Evolutionary conservation across 1,284 basidiomycete genomes (phyloP).

Genomic region (Termitomyces sp.): DNA sequence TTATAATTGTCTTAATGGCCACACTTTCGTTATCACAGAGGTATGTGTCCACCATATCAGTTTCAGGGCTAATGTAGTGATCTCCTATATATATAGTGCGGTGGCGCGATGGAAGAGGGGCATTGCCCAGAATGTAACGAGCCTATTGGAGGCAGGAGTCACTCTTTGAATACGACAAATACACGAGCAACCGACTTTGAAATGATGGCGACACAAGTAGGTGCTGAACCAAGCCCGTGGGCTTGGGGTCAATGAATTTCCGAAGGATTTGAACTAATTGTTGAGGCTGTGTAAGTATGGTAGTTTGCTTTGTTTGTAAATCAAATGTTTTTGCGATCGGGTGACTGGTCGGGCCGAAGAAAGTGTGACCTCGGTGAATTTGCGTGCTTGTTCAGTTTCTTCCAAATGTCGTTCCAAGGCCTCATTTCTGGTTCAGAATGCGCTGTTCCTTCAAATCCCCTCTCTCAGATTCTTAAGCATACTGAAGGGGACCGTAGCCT

Average conservation of each 20-base stretch:
- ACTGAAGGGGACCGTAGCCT: conserved; percentile 87
- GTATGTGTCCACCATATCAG: conserved; percentile 4
- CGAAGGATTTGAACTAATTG: background rate
- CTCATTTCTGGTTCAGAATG: conserved; percentile 92
- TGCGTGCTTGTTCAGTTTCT: background rate
- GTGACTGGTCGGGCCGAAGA: conserved; percentile 5
- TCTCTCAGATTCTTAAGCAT: conserved; percentile 89
- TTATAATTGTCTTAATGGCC: conserved; percentile 50
- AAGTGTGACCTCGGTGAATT: background rate
- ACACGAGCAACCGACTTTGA: conserved; percentile 40
- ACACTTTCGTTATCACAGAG: conserved; percentile 41
- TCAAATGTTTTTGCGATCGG: conserved; percentile 2
- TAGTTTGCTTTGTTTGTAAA: background rate
- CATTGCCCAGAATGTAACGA: conserved; percentile 52
- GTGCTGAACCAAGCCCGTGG: conserved; percentile 19
- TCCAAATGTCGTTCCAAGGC: conserved; percentile 67
- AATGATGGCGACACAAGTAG: conserved; percentile 25
- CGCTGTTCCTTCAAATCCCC: conserved; percentile 78
- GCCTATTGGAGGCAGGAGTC: conserved; percentile 42
- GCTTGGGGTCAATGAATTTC: conserved; percentile 15
- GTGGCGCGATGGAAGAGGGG: conserved; percentile 42
- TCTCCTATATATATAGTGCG: conserved; percentile 35
- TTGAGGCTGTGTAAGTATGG: too few species aligned
- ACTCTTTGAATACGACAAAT: conserved; percentile 40
- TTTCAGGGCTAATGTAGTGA: background rate